These are phyloP conservation scores for Mycena belliarum DNA, from an alignment of 768 basidiomycete genomes.

Conservation along the genomic window DNA sequence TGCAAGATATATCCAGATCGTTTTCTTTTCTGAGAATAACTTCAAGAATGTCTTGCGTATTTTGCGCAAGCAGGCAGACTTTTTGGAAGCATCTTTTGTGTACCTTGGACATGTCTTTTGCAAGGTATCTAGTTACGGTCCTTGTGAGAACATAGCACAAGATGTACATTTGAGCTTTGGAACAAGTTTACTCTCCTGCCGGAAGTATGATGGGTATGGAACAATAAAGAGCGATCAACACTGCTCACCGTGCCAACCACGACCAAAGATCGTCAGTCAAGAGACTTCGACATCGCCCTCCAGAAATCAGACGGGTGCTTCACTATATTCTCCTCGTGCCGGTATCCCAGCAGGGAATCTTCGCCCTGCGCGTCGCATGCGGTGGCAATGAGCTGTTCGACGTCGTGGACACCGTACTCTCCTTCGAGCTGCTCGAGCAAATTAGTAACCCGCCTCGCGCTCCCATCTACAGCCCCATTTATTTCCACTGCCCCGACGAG, in stretches of 20 bases:
- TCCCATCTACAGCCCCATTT: background rate
- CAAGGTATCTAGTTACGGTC: no score
- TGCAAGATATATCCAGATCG: background rate
- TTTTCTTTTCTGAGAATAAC: background rate
- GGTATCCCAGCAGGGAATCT: background rate
- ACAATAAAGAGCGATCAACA: no score
- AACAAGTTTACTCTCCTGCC: no score
- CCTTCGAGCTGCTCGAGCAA: background rate
- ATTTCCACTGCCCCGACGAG: background rate
- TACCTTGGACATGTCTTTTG: no score
- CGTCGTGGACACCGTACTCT: conserved; percentile 1
- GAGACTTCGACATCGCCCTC: conserved; percentile 1
- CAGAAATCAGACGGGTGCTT: conserved; percentile 9
- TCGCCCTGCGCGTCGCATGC: background rate
- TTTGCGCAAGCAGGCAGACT: no score
- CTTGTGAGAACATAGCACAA: no score
- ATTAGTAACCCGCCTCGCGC: background rate
- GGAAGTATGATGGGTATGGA: no score
- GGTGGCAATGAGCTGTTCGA: background rate
- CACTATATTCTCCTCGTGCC: conserved; percentile 12
- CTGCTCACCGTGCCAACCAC: background rate
- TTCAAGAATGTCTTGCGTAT: no score
- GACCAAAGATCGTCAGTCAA: background rate
- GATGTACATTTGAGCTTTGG: no score
- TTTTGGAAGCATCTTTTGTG: no score